These are phyloP conservation scores for Blastobotrys peoriensis DNA, from an alignment of 805 yeast genomes.

Conservation along the genomic window DNA sequence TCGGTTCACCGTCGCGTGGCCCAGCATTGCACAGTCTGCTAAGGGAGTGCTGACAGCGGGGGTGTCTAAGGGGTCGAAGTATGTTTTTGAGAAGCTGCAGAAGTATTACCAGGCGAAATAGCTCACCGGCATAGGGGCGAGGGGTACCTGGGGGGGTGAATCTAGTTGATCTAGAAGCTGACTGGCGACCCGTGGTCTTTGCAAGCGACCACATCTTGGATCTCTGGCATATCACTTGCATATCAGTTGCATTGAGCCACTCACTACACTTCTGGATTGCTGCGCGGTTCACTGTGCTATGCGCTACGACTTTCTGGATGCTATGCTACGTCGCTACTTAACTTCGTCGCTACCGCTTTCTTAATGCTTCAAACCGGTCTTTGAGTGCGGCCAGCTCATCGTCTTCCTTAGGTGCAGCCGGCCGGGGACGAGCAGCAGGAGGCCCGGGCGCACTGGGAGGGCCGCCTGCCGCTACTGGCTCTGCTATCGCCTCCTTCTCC, in stretches of 20 bases:
- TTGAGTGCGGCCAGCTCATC: slow-evolving; percentile 57
- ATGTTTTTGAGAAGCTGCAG: slow-evolving; percentile 65
- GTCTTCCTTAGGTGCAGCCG: slow-evolving; percentile 18
- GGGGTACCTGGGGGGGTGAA: too few species aligned
- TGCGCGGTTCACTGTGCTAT: too few species aligned
- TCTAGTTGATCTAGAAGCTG: too few species aligned
- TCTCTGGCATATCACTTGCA: too few species aligned
- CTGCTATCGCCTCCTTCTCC: slow-evolving; percentile 26
- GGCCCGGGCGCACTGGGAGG: slow-evolving; percentile 29
- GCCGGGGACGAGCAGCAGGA: slow-evolving; percentile 18
- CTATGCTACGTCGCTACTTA: too few species aligned
- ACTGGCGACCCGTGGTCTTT: too few species aligned
- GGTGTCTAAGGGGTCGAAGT: slow-evolving; percentile 55
- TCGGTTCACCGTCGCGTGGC: slow-evolving; percentile 51
- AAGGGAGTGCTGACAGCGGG: slow-evolving; percentile 93
- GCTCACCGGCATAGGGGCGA: slow-evolving; percentile 8
- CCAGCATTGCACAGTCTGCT: slow-evolving; percentile 69
- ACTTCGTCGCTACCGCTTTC: slow-evolving; percentile 68
- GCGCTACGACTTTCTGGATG: too few species aligned
- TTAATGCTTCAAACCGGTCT: slow-evolving; percentile 55
- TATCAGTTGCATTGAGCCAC: too few species aligned
- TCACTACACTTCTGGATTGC: too few species aligned
- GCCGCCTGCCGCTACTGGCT: slow-evolving; percentile 27
- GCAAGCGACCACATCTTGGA: too few species aligned
- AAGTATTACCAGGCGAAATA: slow-evolving; percentile 24